A percentile compares a stretch with the other conserved stretches of the same genome.
Conservation (phyloP, 202 grass and related monocot species). For the Schoenoplectus tabernaemontani region DNA sequence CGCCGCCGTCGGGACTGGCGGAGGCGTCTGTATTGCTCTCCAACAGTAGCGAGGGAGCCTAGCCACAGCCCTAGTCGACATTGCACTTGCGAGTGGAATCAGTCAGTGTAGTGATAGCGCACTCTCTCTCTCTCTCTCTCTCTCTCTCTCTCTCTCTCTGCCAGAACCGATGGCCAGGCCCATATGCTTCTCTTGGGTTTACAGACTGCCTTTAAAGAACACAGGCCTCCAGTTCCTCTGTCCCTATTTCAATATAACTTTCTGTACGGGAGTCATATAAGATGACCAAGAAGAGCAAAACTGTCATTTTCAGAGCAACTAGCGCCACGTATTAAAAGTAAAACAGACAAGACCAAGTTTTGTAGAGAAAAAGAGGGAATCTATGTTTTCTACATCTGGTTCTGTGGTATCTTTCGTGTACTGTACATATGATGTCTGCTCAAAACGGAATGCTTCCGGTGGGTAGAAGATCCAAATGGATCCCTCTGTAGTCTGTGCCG, state of each 20-base stretch:
- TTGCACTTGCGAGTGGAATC: not conserved
- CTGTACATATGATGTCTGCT: too few species aligned
- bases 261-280: too few species aligned
- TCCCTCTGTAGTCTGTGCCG: not conserved
- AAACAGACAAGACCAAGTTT: not conserved
- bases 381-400: not conserved
- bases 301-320: too few species aligned
- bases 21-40: not conserved
- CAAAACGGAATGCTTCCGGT: not conserved
- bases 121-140: not conserved
- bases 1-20: conserved; percentile 18
- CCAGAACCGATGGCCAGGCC: too few species aligned
- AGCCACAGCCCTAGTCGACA: conserved; percentile 7
- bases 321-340: not conserved
- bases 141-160: too few species aligned
- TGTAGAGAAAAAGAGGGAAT: not conserved
- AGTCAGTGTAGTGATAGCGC: not conserved
- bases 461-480: not conserved
- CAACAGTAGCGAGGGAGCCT: not conserved
- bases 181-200: too few species aligned
- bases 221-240: too few species aligned
- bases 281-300: too few species aligned
- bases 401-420: not conserved
- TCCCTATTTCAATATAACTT: too few species aligned
- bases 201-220: too few species aligned